Conservation (phyloP, 768 basidiomycete species). For the Tubosaeta sp. region DNA sequence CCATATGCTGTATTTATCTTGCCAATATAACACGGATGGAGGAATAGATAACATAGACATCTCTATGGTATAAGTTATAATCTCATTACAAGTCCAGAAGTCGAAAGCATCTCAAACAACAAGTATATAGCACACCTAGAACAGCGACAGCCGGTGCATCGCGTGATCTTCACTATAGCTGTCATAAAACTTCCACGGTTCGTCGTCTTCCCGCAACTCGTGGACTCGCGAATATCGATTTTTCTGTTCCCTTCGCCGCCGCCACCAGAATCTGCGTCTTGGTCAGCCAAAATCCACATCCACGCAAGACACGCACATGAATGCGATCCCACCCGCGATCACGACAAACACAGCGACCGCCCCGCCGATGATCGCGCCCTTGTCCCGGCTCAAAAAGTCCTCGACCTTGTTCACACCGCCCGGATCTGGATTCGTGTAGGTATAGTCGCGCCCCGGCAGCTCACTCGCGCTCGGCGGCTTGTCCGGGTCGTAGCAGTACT, state of each 20-base stretch:
- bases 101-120: background rate
- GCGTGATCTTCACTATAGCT: slow-evolving; percentile 12
- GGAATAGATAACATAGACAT: background rate
- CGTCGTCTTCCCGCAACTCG: slow-evolving; percentile 27
- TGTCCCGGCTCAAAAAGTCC: slow-evolving; percentile 42
- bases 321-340: slow-evolving; percentile 33
- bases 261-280: slow-evolving; percentile 28
- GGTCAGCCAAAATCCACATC: background rate
- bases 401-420: slow-evolving; percentile 41
- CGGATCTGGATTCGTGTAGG: slow-evolving; percentile 54
- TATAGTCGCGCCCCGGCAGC: slow-evolving; percentile 36
- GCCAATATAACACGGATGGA: slow-evolving; percentile 1
- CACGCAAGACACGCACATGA: slow-evolving; percentile 29
- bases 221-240: slow-evolving; percentile 22
- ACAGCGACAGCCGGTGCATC: slow-evolving; percentile 7
- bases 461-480: slow-evolving; percentile 54
- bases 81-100: background rate
- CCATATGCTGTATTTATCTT: slow-evolving; percentile 14
- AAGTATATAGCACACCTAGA: background rate
- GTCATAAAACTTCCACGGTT: slow-evolving; percentile 29
- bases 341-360: slow-evolving; percentile 39
- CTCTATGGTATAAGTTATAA: background rate
- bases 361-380: slow-evolving; percentile 47
- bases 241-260: slow-evolving; percentile 17
- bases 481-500: slow-evolving; percentile 53